These are phyloP conservation scores for Coffea humblotiana DNA, from an alignment of 305 asterid species.

Conservation along the genomic window DNA sequence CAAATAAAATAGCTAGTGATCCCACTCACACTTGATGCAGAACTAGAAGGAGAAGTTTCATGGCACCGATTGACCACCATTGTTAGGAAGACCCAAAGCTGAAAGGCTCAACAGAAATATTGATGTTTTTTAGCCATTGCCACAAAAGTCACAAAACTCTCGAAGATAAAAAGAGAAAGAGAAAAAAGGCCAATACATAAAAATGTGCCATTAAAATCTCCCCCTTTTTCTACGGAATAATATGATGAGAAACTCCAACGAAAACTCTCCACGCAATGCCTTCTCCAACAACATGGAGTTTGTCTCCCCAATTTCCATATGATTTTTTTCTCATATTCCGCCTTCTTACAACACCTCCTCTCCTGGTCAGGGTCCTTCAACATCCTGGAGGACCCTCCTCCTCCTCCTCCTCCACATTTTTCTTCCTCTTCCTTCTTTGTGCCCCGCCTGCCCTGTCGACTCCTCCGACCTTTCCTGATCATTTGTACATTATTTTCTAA, in stretches of 20 bases:
- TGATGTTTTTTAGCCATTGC: too few relatives aligned
- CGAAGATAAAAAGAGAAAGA: background rate
- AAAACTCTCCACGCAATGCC: conserved; percentile 8
- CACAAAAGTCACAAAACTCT: too few relatives aligned
- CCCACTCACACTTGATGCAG: too few relatives aligned
- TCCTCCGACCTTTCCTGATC: too few relatives aligned
- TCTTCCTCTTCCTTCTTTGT: background rate
- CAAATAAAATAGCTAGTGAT: too few relatives aligned
- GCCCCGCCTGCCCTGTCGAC: too few relatives aligned
- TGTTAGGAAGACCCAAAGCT: too few relatives aligned
- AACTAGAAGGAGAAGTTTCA: too few relatives aligned
- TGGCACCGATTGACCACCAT: too few relatives aligned
- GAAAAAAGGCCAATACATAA: background rate
- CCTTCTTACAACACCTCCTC: conserved; percentile 7
- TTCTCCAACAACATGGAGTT: conserved; percentile 15
- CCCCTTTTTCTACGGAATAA: conserved; percentile 31
- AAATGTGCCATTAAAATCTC: conserved; percentile 21
- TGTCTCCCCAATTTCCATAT: conserved; percentile 6
- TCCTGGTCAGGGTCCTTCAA: conserved; percentile 32
- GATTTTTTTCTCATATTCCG: conserved; percentile 15
- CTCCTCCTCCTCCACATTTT: background rate
- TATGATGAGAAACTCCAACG: conserved; percentile 15
- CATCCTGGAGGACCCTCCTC: conserved; percentile 34
- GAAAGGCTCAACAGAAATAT: too few relatives aligned
- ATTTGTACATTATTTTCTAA: background rate